Base-by-base conservation (phyloP, 306 rosid species). In the Rosa rugosa region DNA sequence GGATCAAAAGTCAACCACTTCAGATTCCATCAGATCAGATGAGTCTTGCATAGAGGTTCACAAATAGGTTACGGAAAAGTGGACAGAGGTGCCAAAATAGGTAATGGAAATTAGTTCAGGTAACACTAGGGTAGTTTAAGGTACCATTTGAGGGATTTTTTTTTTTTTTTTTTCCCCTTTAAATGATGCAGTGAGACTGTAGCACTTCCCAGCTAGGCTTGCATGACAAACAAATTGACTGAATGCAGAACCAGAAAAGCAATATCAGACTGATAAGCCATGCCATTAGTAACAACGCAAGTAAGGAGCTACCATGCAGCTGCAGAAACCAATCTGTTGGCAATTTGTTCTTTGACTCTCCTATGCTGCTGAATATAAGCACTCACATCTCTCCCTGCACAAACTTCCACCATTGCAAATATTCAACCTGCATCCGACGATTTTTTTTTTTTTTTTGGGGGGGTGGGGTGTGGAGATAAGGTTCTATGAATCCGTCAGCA, bases 251-350 rank as follows among this genome's bases (percentile, higher is more conserved):
- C 18, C 38, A 2, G 73, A 76, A 0, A 53, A 53, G 3, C 20
- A 17, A 53, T 53, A 16, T 53, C 59, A 51, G 59, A 17, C 59
- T 53, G 9, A 53, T 1, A 18, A 53, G 10, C 59, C 0, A 6
- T 54, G 34, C 0, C 11, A 73, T 27, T 2, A 31, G 36, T 31
- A 31, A 31, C 3, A 31, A 2, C 0, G 36, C 36, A 79, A 72
- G 46, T 8, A 82, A 23, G 38, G 62, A 80, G 74, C n/a, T 84
- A 89, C 96, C 91, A 75, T 87, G 89, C 76, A 88, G 96, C 75
- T 80, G 91, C 91, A 87, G 80, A 85, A 91, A 27, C 31, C 31
- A 27, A 88, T 75, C 56, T 53, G 23, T 18, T 5, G 23, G 23
- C 59, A 18, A 53, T 17, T 53, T 53, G 59, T 53, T 53, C 60